Evolutionary conservation across 441 rosid genomes (phyloP), one percentile per base, ranked within the genome.

Genomic region (Melastoma candidum): DNA sequence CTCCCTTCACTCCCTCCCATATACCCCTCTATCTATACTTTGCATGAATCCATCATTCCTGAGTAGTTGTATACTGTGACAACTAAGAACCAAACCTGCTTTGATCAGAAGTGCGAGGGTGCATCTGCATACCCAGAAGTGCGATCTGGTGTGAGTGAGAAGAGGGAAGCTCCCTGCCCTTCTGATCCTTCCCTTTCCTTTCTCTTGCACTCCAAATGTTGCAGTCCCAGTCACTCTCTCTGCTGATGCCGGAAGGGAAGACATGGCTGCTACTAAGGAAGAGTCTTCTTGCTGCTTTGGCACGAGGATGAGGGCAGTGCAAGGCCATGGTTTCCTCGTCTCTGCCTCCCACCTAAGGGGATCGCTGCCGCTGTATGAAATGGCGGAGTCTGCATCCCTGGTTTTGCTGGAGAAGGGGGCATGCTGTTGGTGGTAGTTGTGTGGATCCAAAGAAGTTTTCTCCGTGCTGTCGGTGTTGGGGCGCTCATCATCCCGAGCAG

Each of bases 261-360:
- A 17, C 22, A 17, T 17, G 22, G 22, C 22, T 14, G 54, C 13
- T 36, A 11, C 54, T 22, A 24, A 50, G 54, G 26, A 50, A 11
- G 54, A 53, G 3, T 59, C 66, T 47, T 60, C 62, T 17, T 64
- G 64, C 49, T 10, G 36, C 17, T 48, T 26, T 5, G 52, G 26
- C 32, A 26, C 17, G 17, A 60, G 46, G 54, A 13, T 45, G 48
- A 75, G 74, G 32, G 72, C 26, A 13, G 80, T 60, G 55, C 75
- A 60, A 24, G 70, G 72, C 61, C 86, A 81, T 14, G 97, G 95
- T 68, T 83, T 88, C 13, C 97, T 95, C 2, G 97, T 95, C 69
- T 81, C 75, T 29, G 85, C 87, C 53, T 88, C 96, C 96, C 96
- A 88, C 4, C 81, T 51, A 88, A 88, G 6, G 96, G 96, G 58